Base-by-base conservation (phyloP, 1,284 basidiomycete species). In the Naganishia cerealis region DNA sequence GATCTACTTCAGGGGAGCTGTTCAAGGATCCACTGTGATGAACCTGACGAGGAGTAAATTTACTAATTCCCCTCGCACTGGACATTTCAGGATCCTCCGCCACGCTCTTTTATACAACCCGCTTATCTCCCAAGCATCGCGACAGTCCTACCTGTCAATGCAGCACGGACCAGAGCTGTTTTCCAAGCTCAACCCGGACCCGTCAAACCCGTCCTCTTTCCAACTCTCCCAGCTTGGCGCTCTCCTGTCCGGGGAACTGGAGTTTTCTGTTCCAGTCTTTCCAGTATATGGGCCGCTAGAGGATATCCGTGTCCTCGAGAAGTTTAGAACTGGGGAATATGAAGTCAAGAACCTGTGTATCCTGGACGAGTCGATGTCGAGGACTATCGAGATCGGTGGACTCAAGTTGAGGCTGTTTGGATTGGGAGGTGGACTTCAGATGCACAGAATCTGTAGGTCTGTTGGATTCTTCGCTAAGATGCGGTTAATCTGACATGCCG, bases 251-350 rank as follows among this genome's bases (percentile, higher is more conserved):
- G 92, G 93, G 57, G 89, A 92, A 72, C 86, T 94, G 81, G 90
- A 90, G 76, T 87, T 97, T 67, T 85, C 88, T 57, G 86, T 98
- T 4, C 95, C 95, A 42, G 93, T 99, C 33, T 98, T 90, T 82
- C 95, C 94, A 59, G 92, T 98, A 55, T 96, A 92, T 88, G 96
- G 96, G 40, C 91, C 96, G 29, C 97, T 96, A 77, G 96, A 99
- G 81, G 96, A 99, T 77, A 93, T 99, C 43, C 78, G 87, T 62
- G 87, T 99, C 48, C 84, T 99, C 68, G 94, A 97, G 83, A 93
- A 92, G 80, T 90, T 97, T 82, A 88, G 94, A 73, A 84, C 88
- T 12, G 89, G 88, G 57, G 84, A 88, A 67, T 93, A 93, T 80
- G 82, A 86, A 71, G 87, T 97, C 72, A 87, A 90, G 70, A 97